Base-by-base conservation (phyloP, 345 rosid species). In the Hibiscus trionum region DNA sequence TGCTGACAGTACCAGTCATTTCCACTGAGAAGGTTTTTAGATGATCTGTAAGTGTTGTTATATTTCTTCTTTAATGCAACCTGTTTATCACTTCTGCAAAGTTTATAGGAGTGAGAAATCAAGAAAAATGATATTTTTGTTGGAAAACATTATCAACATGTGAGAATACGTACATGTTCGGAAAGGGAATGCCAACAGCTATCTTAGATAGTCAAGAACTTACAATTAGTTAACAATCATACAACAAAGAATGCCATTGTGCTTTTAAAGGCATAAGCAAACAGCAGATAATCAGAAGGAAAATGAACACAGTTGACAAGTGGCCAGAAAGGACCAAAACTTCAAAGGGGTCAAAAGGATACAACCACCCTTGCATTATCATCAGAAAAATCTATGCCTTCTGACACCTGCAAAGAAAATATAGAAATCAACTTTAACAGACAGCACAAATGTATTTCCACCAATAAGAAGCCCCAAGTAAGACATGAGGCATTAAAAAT, bases 291-390 rank as follows among this genome's bases (percentile, higher is more conserved):
- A 29, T 47, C 52, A 58, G 59, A 47, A 65, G 33, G 64, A 55
- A 61, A 53, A 12, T 21, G 4, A 71, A 31, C 65, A 61, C 72
- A 31, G 9, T 19, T 58, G 50, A 26, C 24, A 6, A 63, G 27
- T 63, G 37, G 56, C 37, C 42, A 37, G 17, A 35, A 70, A 69
- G 67, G 67, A 64, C 56, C 37, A 44, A 71, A 29, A 77, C 37
- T 72, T 71, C 37, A 47, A 75, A 72, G 27, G 61, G 58, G 14
- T 35, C 47, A 75, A 70, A 70, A 90, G 97, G 97, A 95, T 95
- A 95, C 97, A 77, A 92, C 99, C 9, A 86, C 97, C 71, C 99
- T 90, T 76, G 99, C 99, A 76, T 95, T 88, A 75, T 95, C 91
- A 80, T 95, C 97, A 76, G 92, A 82, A 81, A 95, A 95, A 84